A percentile compares a stretch with the other conserved stretches of the same genome.
Evolutionary conservation across 1,284 basidiomycete genomes (phyloP).

Genomic region (Cystobasidium pallidum): DNA sequence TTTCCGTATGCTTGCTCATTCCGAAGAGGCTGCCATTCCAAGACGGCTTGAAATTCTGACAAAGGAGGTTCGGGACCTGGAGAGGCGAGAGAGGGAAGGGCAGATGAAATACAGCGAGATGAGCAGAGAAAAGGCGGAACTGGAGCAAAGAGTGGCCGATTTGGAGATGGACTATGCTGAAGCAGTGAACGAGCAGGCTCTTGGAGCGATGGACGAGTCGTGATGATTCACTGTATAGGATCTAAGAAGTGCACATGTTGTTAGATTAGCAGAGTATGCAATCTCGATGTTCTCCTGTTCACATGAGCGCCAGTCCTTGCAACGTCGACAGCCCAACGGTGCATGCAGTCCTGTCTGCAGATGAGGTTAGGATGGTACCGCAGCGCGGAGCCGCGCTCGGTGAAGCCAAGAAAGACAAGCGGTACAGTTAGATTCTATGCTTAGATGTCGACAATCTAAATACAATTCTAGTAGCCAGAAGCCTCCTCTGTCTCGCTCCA

Average conservation of each 20-base stretch:
- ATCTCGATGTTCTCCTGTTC: not conserved
- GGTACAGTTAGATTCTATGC: not conserved
- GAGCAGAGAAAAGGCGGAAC: conserved; percentile 70
- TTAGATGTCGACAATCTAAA: not conserved
- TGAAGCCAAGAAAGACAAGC: not conserved
- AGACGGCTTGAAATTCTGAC: conserved; percentile 71
- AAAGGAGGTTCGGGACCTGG: conserved; percentile 80
- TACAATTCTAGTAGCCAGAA: not conserved
- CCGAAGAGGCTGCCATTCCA: conserved; percentile 75
- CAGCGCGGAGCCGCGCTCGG: no score
- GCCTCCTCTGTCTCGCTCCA: conserved; percentile 38
- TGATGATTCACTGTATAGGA: conserved; percentile 1
- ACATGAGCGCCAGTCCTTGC: not conserved
- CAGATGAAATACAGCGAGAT: conserved; percentile 84
- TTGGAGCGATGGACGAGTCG: conserved; percentile 44
- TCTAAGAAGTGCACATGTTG: not conserved
- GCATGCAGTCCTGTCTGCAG: no score
- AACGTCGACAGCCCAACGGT: no score
- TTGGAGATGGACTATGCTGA: conserved; percentile 67
- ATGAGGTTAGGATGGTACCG: no score
- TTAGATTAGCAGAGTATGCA: not conserved
- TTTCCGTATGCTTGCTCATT: conserved; percentile 70
- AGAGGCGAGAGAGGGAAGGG: conserved; percentile 71
- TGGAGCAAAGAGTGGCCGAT: conserved; percentile 56
- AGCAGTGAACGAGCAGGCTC: conserved; percentile 65